Conservation (phyloP, 345 rosid genomes). For the Gossypium mustelinum region DNA sequence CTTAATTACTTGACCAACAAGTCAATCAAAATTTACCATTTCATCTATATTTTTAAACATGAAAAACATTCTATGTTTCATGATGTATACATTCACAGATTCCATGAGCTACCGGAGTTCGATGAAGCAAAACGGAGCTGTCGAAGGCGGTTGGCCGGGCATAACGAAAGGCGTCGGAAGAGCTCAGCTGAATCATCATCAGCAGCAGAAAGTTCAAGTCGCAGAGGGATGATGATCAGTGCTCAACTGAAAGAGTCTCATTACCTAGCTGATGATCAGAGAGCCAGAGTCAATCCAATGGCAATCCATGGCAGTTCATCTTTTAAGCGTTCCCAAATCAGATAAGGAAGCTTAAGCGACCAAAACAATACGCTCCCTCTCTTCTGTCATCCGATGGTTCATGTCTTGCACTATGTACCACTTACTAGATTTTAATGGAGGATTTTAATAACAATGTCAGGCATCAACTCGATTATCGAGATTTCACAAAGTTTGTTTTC, state of each 20-base stretch:
- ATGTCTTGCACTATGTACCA: background rate
- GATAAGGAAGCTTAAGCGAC: slow-evolving; percentile 29
- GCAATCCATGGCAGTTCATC: slow-evolving; percentile 32
- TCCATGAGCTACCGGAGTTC: slow-evolving; percentile 67
- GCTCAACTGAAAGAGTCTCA: slow-evolving; percentile 33
- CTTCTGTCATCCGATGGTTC: slow-evolving; percentile 57
- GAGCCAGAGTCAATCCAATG: slow-evolving; percentile 25
- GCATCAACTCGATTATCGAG: background rate
- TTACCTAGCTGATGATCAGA: slow-evolving; percentile 33
- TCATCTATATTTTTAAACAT: too few species aligned
- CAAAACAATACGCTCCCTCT: slow-evolving; percentile 53
- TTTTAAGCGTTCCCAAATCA: slow-evolving; percentile 39
- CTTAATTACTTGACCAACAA: background rate
- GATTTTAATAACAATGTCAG: background rate
- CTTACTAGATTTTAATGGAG: background rate
- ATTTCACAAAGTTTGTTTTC: background rate
- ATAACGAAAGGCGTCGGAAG: slow-evolving; percentile 80
- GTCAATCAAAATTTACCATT: background rate
- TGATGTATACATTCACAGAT: slow-evolving; percentile 28
- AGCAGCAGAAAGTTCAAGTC: slow-evolving; percentile 53
- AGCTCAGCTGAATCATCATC: slow-evolving; percentile 38
- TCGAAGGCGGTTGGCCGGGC: slow-evolving; percentile 69
- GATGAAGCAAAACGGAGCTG: slow-evolving; percentile 87
- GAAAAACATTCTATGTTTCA: too few species aligned
- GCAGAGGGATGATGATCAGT: slow-evolving; percentile 29